Evolutionary conservation across 495 filamentous ascomycete species (phyloP).

Genomic region (Pyronema omphalodes): DNA sequence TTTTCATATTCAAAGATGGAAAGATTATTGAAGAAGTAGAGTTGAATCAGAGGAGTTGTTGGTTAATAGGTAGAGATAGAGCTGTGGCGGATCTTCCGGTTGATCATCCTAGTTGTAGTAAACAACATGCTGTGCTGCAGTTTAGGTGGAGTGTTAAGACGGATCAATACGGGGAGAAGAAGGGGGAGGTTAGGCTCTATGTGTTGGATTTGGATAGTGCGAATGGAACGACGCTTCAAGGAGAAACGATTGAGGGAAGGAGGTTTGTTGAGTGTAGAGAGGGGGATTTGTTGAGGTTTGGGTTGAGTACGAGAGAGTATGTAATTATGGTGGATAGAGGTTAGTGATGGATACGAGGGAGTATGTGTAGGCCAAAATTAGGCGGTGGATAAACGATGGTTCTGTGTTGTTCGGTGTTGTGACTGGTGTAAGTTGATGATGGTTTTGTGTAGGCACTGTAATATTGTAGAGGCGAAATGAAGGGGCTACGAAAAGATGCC

Average conservation of each 20-base stretch:
- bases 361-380: too few relatives aligned
- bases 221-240: constrained; percentile 76
- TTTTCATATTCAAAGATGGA: constrained; percentile 82
- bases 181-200: constrained; percentile 71
- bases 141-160: constrained; percentile 68
- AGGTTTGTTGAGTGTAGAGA: constrained; percentile 73
- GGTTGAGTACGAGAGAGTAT: constrained; percentile 65
- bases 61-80: constrained; percentile 69
- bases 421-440: neutral
- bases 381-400: neutral
- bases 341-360: neutral
- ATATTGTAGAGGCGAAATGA: too few relatives aligned
- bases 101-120: constrained; percentile 80
- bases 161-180: constrained; percentile 70
- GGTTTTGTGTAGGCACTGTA: neutral
- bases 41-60: constrained; percentile 59
- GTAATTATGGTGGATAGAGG: constrained; percentile 45
- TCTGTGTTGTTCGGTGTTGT: neutral
- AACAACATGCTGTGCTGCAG: constrained; percentile 90
- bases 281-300: constrained; percentile 79
- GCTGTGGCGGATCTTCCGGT: constrained; percentile 64
- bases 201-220: constrained; percentile 84
- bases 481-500: too few relatives aligned
- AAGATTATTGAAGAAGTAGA: constrained; percentile 66
- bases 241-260: constrained; percentile 48